These are phyloP conservation scores for Juglanconis juglandina DNA, from an alignment of 2,329 filamentous ascomycete species.

Conservation along the genomic window DNA sequence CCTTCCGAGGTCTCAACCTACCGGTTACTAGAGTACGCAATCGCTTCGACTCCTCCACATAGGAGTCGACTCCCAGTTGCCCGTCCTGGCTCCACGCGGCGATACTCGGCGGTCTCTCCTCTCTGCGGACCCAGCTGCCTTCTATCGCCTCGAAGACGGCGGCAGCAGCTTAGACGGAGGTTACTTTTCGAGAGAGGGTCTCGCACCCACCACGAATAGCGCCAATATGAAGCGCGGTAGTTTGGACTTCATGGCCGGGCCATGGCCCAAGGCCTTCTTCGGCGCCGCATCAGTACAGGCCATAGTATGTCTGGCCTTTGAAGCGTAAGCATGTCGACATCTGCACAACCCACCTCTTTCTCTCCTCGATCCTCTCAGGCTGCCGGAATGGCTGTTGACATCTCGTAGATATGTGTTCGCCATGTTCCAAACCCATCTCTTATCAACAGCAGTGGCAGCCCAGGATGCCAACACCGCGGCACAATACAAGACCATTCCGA, in stretches of 20 bases:
- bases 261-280: slow-evolving; percentile 88
- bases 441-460: slow-evolving; percentile 26
- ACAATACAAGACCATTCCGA: slow-evolving; percentile 74
- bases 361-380: slow-evolving; percentile 14
- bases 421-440: slow-evolving; percentile 68
- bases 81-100: slow-evolving; percentile 44
- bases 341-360: neutral
- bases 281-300: slow-evolving; percentile 72
- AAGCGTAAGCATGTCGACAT: slow-evolving; percentile 62
- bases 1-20: slow-evolving; percentile 8
- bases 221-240: slow-evolving; percentile 37
- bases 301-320: slow-evolving; percentile 74
- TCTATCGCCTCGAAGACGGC: slow-evolving; percentile 19
- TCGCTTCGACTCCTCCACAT: slow-evolving; percentile 19
- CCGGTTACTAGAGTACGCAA: neutral
- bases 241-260: slow-evolving; percentile 76
- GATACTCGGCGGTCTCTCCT: slow-evolving; percentile 45
- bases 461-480: slow-evolving; percentile 41
- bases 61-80: slow-evolving; percentile 30
- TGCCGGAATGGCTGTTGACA: neutral
- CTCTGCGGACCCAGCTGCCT: slow-evolving; percentile 33
- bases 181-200: slow-evolving; percentile 32
- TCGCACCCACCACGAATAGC: slow-evolving; percentile 29
- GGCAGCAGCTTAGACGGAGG: slow-evolving; percentile 27
- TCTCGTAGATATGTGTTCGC: slow-evolving; percentile 77